Evolutionary conservation across 2,329 filamentous ascomycete genomes (phyloP), one percentile per base, ranked within the genome.

Genomic region (Penicillium expansum): DNA sequence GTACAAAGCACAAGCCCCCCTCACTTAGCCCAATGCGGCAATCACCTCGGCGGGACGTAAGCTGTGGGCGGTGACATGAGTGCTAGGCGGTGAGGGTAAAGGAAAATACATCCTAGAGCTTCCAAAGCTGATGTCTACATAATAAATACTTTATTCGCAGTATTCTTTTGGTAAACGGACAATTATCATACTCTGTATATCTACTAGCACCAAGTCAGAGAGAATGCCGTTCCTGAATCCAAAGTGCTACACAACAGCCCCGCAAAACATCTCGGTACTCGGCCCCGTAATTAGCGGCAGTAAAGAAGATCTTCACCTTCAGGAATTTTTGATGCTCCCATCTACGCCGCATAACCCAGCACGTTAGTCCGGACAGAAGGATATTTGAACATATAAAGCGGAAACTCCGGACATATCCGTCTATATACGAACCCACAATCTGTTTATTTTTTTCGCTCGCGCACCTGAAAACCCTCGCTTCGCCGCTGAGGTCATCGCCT

Each of bases 341-440:
- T 63, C 71, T 77, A 77, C 75, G 75, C 75, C 48, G 75, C 72
- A 77, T 75, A 76, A 67, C 71, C 71, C 73, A 77, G 72, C 69
- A 76, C 74, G 62, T 62, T 43, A 27, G 16, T 44, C 38, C 63
- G 64, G 64, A 62, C 63, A 59, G 57, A 62, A 52, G 62, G 64
- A 66, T 58, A 33, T 44, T 11, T 57, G n/a, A 37, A 35, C 4
- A 59, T 61, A 64, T 57, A 56, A 60, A 54, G n/a, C 14, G 44
- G 32, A 16, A 33, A 9, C 18, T 32, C 29, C 35, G 50, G 32
- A 45, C 7, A 41, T 33, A 48, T 13, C 51, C 48, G 33, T 32
- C 37, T 5, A 41, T 35, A 42, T 51, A 58, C 50, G 48, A 59
- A 5, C 14, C 18, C 16, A 32, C 14, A 30, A 44, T 24, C 33